These are phyloP conservation scores for Panaeolus cyanescens DNA, from an alignment of 768 basidiomycete species.

Conservation along the genomic window DNA sequence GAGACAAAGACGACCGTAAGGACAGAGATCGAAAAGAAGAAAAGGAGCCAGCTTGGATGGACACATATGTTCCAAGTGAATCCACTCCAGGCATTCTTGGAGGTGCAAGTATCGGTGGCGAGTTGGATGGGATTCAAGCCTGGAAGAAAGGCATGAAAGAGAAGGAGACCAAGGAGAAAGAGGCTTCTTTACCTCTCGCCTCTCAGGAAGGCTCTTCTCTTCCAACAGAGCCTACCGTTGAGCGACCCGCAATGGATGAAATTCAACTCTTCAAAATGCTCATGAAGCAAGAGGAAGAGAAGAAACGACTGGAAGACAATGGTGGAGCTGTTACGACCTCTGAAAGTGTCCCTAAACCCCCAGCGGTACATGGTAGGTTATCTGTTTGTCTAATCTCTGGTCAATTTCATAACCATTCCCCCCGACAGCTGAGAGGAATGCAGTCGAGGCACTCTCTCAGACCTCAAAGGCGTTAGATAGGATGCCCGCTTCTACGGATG, in stretches of 20 bases:
- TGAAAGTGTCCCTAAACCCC: neutral
- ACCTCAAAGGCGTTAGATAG: neutral
- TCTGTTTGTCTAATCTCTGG: neutral
- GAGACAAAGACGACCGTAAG: constrained; percentile 49
- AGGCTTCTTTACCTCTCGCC: constrained; percentile 7
- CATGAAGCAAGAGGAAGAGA: constrained; percentile 77
- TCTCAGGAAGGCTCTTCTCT: constrained; percentile 8
- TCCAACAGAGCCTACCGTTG: constrained; percentile 20
- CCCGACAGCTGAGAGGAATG: neutral
- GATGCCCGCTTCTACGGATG: neutral
- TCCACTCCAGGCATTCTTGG: constrained; percentile 64
- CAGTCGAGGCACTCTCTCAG: neutral
- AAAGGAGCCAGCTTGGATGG: constrained; percentile 94
- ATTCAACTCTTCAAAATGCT: constrained; percentile 82
- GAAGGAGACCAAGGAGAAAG: constrained; percentile 40
- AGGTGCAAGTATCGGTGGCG: constrained; percentile 58
- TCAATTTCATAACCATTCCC: neutral
- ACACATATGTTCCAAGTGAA: constrained; percentile 72
- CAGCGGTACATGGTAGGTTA: neutral
- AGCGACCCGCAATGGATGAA: constrained; percentile 63
- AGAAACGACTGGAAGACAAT: constrained; percentile 33
- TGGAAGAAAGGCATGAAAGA: constrained; percentile 87
- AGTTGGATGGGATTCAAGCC: constrained; percentile 81
- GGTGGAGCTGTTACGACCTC: neutral
- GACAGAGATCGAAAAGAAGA: constrained; percentile 67